Percentiles rank a stretch among this genome's conserved stretches.
Evolutionary conservation across 2,329 filamentous ascomycete species (phyloP).

Genomic region (Talaromyces sp.): DNA sequence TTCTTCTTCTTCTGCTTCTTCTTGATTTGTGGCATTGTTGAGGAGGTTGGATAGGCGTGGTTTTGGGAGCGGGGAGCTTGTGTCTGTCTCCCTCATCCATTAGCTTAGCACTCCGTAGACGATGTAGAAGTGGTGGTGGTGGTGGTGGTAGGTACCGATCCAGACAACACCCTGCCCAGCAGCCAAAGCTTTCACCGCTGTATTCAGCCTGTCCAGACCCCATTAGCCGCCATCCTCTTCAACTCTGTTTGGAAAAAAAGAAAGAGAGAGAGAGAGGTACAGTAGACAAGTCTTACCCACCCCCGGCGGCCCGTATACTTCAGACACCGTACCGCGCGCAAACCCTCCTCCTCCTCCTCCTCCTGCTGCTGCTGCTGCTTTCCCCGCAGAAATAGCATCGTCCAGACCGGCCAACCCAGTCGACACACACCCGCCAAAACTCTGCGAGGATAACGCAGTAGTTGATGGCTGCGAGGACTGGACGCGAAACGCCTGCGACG

Average conservation of each 20-base stretch:
- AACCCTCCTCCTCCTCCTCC: constrained; percentile 47
- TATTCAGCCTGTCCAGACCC: constrained; percentile 56
- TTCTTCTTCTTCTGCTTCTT: constrained; percentile 3
- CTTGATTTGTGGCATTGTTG: constrained; percentile 21
- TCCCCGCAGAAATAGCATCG: constrained; percentile 18
- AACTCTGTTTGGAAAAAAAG: not conserved
- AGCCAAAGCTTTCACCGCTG: constrained; percentile 59
- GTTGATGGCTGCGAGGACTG: constrained; percentile 10
- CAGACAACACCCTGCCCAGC: constrained; percentile 65
- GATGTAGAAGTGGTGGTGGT: not conserved
- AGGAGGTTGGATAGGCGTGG: constrained; percentile 16
- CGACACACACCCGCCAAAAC: constrained; percentile 12
- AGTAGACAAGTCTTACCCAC: constrained; percentile 79
- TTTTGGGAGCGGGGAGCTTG: constrained; percentile 43
- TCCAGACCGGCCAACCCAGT: constrained; percentile 49
- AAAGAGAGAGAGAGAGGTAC: constrained; percentile 46
- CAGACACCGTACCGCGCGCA: constrained; percentile 70
- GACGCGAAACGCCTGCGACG: constrained; percentile 30
- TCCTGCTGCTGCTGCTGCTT: not conserved
- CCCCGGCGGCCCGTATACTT: constrained; percentile 83
- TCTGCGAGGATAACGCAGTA: constrained; percentile 4
- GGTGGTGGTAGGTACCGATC: constrained; percentile 60
- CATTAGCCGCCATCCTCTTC: not conserved
- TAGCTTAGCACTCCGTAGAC: not conserved
- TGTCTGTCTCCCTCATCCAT: constrained; percentile 32